Evolutionary conservation across 2,329 filamentous ascomycete genomes (phyloP).

Genomic region (Calonectria pteridis): DNA sequence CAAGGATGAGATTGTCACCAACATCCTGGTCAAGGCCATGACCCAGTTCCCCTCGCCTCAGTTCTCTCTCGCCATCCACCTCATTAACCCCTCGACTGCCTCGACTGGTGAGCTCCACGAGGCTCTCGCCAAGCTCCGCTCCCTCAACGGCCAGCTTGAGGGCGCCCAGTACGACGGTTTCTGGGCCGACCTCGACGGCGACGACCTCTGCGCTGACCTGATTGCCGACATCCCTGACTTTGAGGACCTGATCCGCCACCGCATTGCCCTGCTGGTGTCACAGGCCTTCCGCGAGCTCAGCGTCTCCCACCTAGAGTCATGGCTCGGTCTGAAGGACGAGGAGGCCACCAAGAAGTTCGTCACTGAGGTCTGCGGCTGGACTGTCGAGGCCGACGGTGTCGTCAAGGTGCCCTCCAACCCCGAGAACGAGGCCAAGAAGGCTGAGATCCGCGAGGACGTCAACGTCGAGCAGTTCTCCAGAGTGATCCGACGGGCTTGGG

Average conservation of each 20-base stretch:
- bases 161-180: conserved; percentile 91
- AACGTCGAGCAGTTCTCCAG: conserved; percentile 88
- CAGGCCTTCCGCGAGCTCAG: conserved; percentile 83
- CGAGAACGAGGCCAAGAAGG: conserved; percentile 97
- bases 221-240: conserved; percentile 95
- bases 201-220: conserved; percentile 95
- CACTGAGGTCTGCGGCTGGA: conserved; percentile 88
- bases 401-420: conserved; percentile 91
- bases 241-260: conserved; percentile 91
- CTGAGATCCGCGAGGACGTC: conserved; percentile 95
- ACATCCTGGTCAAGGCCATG: conserved; percentile 97
- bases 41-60: conserved; percentile 97
- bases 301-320: conserved; percentile 76
- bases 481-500: conserved; percentile 86
- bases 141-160: conserved; percentile 88
- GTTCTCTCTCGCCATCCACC: conserved; percentile 93
- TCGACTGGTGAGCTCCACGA: conserved; percentile 83
- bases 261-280: conserved; percentile 89
- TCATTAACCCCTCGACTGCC: conserved; percentile 84
- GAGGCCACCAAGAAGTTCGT: conserved; percentile 82
- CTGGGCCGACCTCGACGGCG: conserved; percentile 92
- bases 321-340: conserved; percentile 76
- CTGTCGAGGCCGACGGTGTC: conserved; percentile 73
- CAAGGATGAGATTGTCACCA: conserved; percentile 97
- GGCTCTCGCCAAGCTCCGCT: conserved; percentile 88